Base-by-base conservation (phyloP, 2,329 filamentous ascomycete species). In the Colletotrichum sp. region DNA sequence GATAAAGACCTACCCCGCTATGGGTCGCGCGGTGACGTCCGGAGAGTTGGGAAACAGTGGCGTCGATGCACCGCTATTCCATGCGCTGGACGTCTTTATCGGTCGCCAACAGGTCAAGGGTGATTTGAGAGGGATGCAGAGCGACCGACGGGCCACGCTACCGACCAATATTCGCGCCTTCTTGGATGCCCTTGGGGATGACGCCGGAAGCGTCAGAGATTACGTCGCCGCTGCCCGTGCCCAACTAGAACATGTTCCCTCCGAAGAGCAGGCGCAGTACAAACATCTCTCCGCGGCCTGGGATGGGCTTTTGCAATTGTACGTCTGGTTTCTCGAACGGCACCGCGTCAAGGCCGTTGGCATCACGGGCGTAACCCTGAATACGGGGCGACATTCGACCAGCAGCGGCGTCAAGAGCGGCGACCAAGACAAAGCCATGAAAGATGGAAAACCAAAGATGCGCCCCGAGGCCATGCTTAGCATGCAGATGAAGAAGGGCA, bases 1-100 rank as follows among this genome's bases (percentile, higher is more conserved):
- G 73, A 76, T 76, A 70, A 76, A 76, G 70, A 73, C 73, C 30
- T 73, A 76, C 13, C 70, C 73, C 10, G 73, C 73, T 34, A 76
- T 76, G 57, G 70, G 73, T 34, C 73, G 28, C 7, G 52, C 73
- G 24, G 73, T 76, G 13, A 69, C 44, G 5, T 18, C 73, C 5
- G 73, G 73, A 64, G 73, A 76, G 32, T 21, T 76, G 26, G 73
- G 73, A 8, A 76, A 76, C 44, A 76, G 73, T 32, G 73, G 73
- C 34, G 73, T 68, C 18, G 73, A 76, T 7, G 63, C 64, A 15
- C 73, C 73, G 13, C 64, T 76, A 21, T 76, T 76, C 39, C 73
- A 76, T 18, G 73, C 73, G n/a, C 57, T 76, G 12, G 73, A 76
- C 39, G 44, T 36, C 5, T 76, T 76, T 16, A 69, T 76, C 32